phyloP scores from a whole-genome alignment of 108 stramenopile genomes.

The Cyclotella choctawhatcheeana region DNA sequence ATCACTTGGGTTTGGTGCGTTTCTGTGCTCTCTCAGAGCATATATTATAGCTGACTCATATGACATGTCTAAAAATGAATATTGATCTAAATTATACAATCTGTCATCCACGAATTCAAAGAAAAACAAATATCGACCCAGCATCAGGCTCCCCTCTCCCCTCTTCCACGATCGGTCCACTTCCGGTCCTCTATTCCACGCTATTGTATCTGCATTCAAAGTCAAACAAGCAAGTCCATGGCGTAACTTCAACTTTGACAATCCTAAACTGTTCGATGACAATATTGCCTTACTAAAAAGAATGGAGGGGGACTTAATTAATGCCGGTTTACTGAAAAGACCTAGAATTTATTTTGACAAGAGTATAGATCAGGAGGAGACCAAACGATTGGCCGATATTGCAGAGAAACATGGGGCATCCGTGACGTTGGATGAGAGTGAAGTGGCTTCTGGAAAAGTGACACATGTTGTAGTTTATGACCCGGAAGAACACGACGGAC shows the following conservation, averaged over 20 bases:
- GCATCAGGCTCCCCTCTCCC: constrained; percentile 30
- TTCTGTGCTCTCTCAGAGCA: neutral
- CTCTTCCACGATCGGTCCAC: constrained; percentile 35
- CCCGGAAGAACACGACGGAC: constrained; percentile 49
- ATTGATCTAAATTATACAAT: neutral
- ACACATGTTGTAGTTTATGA: constrained; percentile 52
- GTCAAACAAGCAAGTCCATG: constrained; percentile 35
- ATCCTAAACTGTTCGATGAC: constrained; percentile 45
- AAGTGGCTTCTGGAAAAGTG: constrained; percentile 16
- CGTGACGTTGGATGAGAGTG: constrained; percentile 16
- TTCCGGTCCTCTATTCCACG: constrained; percentile 37
- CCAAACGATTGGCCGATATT: constrained; percentile 31
- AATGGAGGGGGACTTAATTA: constrained; percentile 35
- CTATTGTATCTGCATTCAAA: constrained; percentile 42
- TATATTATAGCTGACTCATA: neutral
- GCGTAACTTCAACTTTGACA: constrained; percentile 51
- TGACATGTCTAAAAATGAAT: neutral
- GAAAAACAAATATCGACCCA: constrained; percentile 27
- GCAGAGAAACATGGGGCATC: constrained; percentile 20
- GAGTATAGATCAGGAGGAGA: constrained; percentile 15
- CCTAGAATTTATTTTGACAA: constrained; percentile 44
- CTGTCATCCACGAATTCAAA: neutral
- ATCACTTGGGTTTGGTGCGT: constrained; percentile 47
- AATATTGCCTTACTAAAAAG: constrained; percentile 34
- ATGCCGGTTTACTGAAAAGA: constrained; percentile 26